Evolutionary conservation across 2,329 filamentous ascomycete species (phyloP), one percentile per base, ranked within the genome.

Genomic region (Aspergillus awamori): DNA sequence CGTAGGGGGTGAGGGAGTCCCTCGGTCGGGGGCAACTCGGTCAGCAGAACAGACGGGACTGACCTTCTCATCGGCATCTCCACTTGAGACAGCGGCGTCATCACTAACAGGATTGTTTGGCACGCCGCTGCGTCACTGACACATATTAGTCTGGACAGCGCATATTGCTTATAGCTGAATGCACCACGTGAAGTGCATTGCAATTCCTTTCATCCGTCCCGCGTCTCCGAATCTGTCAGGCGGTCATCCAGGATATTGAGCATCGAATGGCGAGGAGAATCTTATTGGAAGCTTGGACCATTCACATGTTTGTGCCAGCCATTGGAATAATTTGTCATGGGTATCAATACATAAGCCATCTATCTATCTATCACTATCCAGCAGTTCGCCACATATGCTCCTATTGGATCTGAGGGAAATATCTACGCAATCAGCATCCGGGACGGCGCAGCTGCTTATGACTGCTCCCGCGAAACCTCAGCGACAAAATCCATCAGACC

Each of bases 401-500:
- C 33, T 5, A 36, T 36, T 13, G 5, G 5, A 36, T 13, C 8
- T 10, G 28, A 36, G 5, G 33, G 2, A 36, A 13, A 36, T 36
- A 13, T 11, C 33, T 36, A 15, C 33, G 33, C 13, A 4, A 11
- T 36, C 33, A 36, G 28, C 28, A 30, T 30, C 10, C 10, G 10
- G 8, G 10, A 30, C 4, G 28, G 28, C 33, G 28, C 33, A 20
- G 30, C 3, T 17, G 33, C 33, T 56, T 24, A 56, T 5, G 39
- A 33, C 39, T 33, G 26, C 7, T 56, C 45, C n/a, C 56, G 62
- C n/a, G 65, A 67, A 10, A 65, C 61, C 26, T 63, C 64, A 7
- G 62, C 49, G 24, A 71, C 62, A 60, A 73, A 74, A 0, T 73
- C 72, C 65, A 71, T 69, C 55, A 75, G 45, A 5, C 66, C 67